Conservation (phyloP, 2,329 filamentous ascomycete species). For the Scleromitrula shiraiana region DNA sequence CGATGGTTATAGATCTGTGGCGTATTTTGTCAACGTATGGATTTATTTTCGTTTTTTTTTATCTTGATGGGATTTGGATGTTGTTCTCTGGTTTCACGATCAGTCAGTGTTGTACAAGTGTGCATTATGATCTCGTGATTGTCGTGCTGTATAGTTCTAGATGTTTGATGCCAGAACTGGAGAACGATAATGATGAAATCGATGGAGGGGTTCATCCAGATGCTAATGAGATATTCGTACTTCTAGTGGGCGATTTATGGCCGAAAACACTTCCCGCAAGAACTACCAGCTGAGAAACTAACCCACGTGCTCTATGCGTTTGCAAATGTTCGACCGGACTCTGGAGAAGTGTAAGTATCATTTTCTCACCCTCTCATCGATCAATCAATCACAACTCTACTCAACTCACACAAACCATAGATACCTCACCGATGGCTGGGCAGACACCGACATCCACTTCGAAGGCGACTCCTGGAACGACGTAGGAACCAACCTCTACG, state of each 20-base stretch:
- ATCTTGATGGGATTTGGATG: background rate
- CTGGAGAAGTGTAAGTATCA: conserved; percentile 61
- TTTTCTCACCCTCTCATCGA: background rate
- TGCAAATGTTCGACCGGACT: conserved; percentile 72
- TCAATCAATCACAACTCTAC: background rate
- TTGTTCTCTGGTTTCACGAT: background rate
- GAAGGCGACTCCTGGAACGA: conserved; percentile 65
- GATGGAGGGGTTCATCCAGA: background rate
- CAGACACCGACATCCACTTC: conserved; percentile 42
- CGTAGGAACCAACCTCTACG: conserved; percentile 72
- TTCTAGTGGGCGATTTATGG: conserved; percentile 68
- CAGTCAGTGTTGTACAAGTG: background rate
- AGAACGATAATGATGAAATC: background rate
- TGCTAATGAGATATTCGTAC: conserved; percentile 20
- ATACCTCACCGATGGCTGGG: conserved; percentile 53
- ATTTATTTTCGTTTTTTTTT: conserved; percentile 44
- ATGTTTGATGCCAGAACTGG: too few relatives aligned
- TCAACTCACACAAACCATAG: conserved; percentile 12
- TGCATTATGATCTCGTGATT: background rate
- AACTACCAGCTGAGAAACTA: conserved; percentile 70
- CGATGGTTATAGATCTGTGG: conserved; percentile 55
- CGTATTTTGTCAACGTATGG: conserved; percentile 38
- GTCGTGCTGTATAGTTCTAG: too few relatives aligned
- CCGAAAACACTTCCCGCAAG: conserved; percentile 75
- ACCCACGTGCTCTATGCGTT: conserved; percentile 90